phyloP scores from a whole-genome alignment of 2,329 filamentous ascomycete species.

The Curvularia sp. region DNA sequence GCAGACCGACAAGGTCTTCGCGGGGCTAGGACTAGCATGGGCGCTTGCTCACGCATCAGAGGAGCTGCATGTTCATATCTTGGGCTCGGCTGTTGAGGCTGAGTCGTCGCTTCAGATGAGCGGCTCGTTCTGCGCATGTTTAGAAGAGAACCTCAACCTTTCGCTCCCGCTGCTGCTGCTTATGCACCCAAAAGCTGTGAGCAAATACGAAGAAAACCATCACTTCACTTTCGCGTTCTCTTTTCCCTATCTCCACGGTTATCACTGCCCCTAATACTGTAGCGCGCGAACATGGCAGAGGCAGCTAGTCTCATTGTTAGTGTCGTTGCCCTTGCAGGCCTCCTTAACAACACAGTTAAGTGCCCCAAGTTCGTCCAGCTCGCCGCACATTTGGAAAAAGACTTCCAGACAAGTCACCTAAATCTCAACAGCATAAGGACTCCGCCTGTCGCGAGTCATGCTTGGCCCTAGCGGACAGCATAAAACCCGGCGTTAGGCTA shows the following conservation, averaged over 20 bases:
- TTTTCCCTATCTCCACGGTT: background rate
- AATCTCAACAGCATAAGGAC: constrained; percentile 40
- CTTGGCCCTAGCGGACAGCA: too few species aligned
- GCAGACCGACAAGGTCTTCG: too few species aligned
- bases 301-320: constrained; percentile 25
- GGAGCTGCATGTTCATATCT: too few species aligned
- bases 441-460: constrained; percentile 34
- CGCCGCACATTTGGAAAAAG: constrained; percentile 23
- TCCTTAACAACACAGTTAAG: constrained; percentile 33
- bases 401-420: constrained; percentile 19
- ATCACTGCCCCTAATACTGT: background rate
- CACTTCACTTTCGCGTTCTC: background rate
- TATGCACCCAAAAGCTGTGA: background rate
- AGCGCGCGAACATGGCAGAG: constrained; percentile 20
- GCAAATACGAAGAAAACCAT: background rate
- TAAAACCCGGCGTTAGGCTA: too few species aligned
- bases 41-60: too few species aligned
- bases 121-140: background rate
- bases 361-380: constrained; percentile 35
- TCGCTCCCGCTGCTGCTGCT: background rate
- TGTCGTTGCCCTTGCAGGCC: constrained; percentile 25
- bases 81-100: too few species aligned
- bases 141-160: background rate
- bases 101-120: background rate
- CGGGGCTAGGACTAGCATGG: too few species aligned